Percentiles rank a stretch among this genome's conserved stretches.
These are phyloP conservation scores for Brassica napus DNA, from an alignment of 345 rosid genomes.

Conservation along the genomic window Da-Ae NC_063452.1:50278001-50278500, in stretches of 20 bases:
- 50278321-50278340: constrained; percentile 99
- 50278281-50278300: constrained; percentile 86
- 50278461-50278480: constrained; percentile 81
- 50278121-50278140: constrained; percentile 58
- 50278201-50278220: not conserved
- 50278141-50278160: constrained; percentile 58
- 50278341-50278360: constrained; percentile 70
- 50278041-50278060: not conserved
- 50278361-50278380: constrained; percentile 1
- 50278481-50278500: constrained; percentile 93
- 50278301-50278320: constrained; percentile 94
- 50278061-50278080: not conserved
- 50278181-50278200: not conserved
- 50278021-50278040: constrained; percentile 11
- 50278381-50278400: not conserved
- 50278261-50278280: constrained; percentile 64
- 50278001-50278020: constrained; percentile 55
- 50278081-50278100: constrained; percentile 23
- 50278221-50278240: not conserved
- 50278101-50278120: constrained; percentile 59
- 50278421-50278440: constrained; percentile 30
- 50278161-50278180: constrained; percentile 52
- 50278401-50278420: constrained; percentile 21
- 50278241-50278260: constrained; percentile 19
- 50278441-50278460: constrained; percentile 96